Base-by-base conservation (phyloP, 2,329 filamentous ascomycete genomes). In the Ceratocystis ficicola region DNA sequence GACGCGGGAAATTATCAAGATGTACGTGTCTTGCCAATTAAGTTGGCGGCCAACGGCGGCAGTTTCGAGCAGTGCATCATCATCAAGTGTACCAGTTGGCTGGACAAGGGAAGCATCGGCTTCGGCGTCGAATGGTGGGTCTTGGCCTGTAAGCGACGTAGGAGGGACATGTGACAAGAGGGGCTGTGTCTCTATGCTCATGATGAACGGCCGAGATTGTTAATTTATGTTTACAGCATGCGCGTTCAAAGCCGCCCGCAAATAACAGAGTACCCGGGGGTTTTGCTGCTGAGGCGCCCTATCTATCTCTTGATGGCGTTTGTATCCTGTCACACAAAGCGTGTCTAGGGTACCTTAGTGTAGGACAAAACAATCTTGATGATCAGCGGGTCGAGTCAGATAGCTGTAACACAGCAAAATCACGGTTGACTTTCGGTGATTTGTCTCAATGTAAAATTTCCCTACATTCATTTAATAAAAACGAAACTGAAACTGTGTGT, bases 1-100 rank as follows among this genome's bases (percentile, higher is more conserved):
- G 5, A 89, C 84, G 12, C 86, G 80, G 1, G 84, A 87, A 30
- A 88, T 84, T 6, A 86, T 83, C 22, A 88, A 77, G 65, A 88
- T 84, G 72, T 85, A 87, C 1, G 83, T 83, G 70, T 81, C 85
- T 30, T 78, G 77, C 83, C 85, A 87, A 66, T 76, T 81, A 62
- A 88, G 79, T 17, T 78, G 85, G 22, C 85, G 78, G 1, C 84
- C 84, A 25, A 80, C 74, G 0, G 78, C 77, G 0, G 82, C 81
- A 0, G 83, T 82, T 70, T 86, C 84, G 1, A 80, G 83, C 0
- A 86, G 72, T 4, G 84, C 80, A 68, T 83, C 79, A 69, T 85
- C 80, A 70, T 86, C 83, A 67, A 86, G 32, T 3, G 59, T 48
- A 22, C 68, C 65, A 4, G 64, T 63, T 2, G 67, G 65, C 25